These are phyloP conservation scores for Cinnamomum micranthum DNA, from an alignment of 164 flowering plant species.

Conservation along the genomic window DNA sequence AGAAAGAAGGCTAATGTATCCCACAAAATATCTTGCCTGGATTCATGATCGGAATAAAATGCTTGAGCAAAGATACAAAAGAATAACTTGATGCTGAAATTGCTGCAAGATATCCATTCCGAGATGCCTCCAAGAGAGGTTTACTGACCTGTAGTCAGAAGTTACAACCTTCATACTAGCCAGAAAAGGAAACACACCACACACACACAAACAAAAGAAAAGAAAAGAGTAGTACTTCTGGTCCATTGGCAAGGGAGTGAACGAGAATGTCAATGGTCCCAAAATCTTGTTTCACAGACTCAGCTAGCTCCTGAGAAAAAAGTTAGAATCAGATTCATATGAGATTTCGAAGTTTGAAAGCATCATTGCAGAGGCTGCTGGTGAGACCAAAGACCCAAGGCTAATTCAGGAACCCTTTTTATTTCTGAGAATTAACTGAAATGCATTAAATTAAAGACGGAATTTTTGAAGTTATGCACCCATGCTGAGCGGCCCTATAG, in stretches of 20 bases:
- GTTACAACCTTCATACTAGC: no score
- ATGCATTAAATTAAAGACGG: no score
- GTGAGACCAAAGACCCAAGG: background rate
- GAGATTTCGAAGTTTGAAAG: background rate
- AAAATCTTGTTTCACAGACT: conserved; percentile 81
- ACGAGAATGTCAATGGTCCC: conserved; percentile 98
- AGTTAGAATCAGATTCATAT: background rate
- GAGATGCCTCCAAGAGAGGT: conserved; percentile 87
- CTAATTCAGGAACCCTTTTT: background rate
- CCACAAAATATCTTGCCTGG: conserved; percentile 59
- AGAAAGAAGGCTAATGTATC: background rate
- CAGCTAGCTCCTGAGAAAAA: conserved; percentile 74
- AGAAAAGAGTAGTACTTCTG: conserved; percentile 50
- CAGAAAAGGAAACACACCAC: background rate
- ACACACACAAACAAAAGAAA: background rate
- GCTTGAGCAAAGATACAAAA: conserved; percentile 81
- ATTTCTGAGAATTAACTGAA: no score
- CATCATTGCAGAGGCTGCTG: background rate
- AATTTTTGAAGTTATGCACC: no score
- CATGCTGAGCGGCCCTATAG: no score
- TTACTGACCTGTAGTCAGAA: conserved; percentile 60
- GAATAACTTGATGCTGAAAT: conserved; percentile 98
- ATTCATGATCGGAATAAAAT: conserved; percentile 90
- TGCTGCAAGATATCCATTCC: conserved; percentile 95
- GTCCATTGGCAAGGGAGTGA: conserved; percentile 98